These are phyloP conservation scores for Coccomyxa subellipsoidea DNA, from an alignment of 163 green algal genomes.

Conservation along the genomic window DNA sequence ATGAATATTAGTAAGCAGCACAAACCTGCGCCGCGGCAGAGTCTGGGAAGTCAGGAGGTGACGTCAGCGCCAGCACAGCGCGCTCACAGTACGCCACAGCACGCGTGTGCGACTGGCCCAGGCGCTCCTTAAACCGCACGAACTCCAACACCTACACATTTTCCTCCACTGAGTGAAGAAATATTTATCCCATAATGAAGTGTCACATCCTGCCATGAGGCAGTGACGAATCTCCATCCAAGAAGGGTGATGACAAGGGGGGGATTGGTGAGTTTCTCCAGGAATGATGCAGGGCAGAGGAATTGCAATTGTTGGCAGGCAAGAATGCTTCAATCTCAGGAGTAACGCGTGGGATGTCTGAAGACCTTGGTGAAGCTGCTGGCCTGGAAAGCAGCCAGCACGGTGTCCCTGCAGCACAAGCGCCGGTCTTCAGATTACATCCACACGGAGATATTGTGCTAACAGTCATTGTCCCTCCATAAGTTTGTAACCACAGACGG, in stretches of 20 bases:
- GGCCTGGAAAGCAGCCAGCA: conserved; percentile 51
- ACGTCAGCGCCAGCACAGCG: neutral
- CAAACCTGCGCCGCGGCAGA: neutral
- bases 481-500: too few species aligned
- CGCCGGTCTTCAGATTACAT: too few species aligned
- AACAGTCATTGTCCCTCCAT: too few species aligned
- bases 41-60: neutral
- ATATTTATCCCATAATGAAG: neutral
- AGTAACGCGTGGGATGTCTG: too few species aligned
- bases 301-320: too few species aligned
- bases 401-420: conserved; percentile 29
- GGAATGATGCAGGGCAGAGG: too few species aligned
- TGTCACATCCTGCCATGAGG: neutral
- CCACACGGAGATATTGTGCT: too few species aligned
- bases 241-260: neutral
- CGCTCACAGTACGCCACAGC: conserved; percentile 9
- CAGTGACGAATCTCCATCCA: neutral
- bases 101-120: conserved; percentile 44
- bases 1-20: too few species aligned
- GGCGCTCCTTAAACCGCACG: conserved; percentile 56
- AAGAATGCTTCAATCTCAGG: too few species aligned
- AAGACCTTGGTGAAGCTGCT: conserved; percentile 64
- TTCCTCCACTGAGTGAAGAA: neutral
- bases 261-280: too few species aligned
- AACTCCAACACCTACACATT: conserved; percentile 63